These are phyloP conservation scores for Papiliotrema terrestris DNA, from an alignment of 1,284 basidiomycete species.

Conservation along the genomic window DNA sequence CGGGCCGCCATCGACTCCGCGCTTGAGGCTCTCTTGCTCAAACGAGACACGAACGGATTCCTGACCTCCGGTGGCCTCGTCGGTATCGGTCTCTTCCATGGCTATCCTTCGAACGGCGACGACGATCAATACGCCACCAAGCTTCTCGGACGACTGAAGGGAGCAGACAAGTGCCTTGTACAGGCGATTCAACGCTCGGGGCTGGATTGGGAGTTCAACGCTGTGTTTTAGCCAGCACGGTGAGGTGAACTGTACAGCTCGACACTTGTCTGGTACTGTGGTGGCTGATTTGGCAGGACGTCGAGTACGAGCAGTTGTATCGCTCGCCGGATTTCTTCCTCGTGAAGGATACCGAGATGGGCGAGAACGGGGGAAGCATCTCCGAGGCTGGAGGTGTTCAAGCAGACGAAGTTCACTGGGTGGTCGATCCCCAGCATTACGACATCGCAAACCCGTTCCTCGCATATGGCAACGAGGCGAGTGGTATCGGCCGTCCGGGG, in stretches of 20 bases:
- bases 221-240: background rate
- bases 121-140: background rate
- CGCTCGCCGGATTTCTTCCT: background rate
- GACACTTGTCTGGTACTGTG: background rate
- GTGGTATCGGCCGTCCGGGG: background rate
- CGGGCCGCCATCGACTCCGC: no score
- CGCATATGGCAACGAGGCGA: background rate
- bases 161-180: background rate
- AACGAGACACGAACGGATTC: background rate
- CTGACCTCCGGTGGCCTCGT: background rate
- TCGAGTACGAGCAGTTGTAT: background rate
- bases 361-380: background rate
- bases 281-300: background rate
- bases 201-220: background rate
- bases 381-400: background rate
- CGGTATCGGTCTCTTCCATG: background rate
- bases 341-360: background rate
- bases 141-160: background rate
- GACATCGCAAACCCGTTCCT: background rate
- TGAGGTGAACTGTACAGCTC: background rate
- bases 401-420: background rate
- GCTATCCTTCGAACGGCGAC: background rate
- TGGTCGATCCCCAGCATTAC: background rate
- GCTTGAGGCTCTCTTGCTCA: background rate
- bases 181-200: background rate